These are phyloP conservation scores for Aegilops bicornis DNA, from an alignment of 176 grass and related monocot genomes.

Conservation along the genomic window DNA sequence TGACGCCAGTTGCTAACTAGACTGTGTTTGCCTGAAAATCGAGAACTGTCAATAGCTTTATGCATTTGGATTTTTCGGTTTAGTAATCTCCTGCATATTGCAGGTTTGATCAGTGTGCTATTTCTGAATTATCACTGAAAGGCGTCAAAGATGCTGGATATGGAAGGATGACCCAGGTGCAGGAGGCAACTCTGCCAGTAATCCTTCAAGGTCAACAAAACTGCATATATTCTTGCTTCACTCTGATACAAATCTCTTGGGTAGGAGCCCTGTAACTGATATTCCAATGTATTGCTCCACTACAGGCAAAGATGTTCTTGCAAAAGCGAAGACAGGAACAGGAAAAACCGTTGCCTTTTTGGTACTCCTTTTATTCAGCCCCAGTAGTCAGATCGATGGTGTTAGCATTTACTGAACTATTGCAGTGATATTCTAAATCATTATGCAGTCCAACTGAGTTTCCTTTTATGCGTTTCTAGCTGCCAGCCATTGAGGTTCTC, in stretches of 20 bases:
- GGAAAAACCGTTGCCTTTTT: conserved; percentile 99
- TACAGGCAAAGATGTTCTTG: conserved; percentile 95
- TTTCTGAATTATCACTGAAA: conserved; percentile 59
- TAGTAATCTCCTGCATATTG: background rate
- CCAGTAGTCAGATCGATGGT: conserved; percentile 20
- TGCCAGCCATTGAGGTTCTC: conserved; percentile 89
- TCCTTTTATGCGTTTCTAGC: conserved; percentile 49
- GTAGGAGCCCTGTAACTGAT: background rate
- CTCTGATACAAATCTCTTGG: background rate
- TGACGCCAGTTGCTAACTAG: background rate
- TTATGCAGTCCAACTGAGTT: conserved; percentile 33
- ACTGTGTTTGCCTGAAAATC: background rate
- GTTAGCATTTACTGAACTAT: conserved; percentile 15
- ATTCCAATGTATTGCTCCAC: conserved; percentile 25
- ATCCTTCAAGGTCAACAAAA: conserved; percentile 56
- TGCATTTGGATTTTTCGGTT: background rate
- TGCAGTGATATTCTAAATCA: background rate
- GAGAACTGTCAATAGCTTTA: background rate
- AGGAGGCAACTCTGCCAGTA: conserved; percentile 69
- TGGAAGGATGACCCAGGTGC: conserved; percentile 77
- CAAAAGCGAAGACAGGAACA: conserved; percentile 98
- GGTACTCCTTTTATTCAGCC: conserved; percentile 51
- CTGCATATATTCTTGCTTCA: background rate
- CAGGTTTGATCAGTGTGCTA: conserved; percentile 71
- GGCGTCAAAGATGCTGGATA: conserved; percentile 68